A percentile compares a stretch with the other conserved stretches of the same genome.
These are phyloP conservation scores for Boletus sp. DNA, from an alignment of 768 basidiomycete genomes.

Conservation along the genomic window DNA sequence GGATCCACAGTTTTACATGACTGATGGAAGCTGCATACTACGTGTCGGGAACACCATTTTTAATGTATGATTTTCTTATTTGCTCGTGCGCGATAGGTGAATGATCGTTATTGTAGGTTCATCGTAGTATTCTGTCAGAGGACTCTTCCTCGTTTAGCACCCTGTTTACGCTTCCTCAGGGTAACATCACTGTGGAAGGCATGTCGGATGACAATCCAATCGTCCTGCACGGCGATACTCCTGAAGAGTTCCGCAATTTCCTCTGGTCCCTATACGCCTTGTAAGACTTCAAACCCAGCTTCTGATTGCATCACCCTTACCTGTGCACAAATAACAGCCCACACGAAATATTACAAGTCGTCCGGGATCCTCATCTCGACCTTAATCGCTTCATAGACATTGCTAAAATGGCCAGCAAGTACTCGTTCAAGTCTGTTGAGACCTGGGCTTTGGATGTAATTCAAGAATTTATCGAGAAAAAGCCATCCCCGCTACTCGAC, in stretches of 20 bases:
- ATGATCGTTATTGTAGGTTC: conserved; percentile 41
- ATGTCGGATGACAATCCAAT: conserved; percentile 65
- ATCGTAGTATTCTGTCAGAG: conserved; percentile 56
- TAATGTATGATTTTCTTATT: conserved; percentile 48
- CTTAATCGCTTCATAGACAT: conserved; percentile 59
- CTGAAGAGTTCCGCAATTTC: conserved; percentile 67
- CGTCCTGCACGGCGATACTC: conserved; percentile 58
- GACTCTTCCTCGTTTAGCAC: conserved; percentile 64
- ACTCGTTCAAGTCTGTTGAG: conserved; percentile 70
- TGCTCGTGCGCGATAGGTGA: not conserved
- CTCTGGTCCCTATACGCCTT: conserved; percentile 76
- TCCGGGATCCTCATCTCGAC: conserved; percentile 48
- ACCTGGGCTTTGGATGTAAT: conserved; percentile 76
- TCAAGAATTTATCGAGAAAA: conserved; percentile 61
- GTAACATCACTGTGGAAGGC: conserved; percentile 51
- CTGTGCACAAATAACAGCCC: conserved; percentile 42
- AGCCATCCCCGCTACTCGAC: conserved; percentile 51
- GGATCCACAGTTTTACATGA: conserved; percentile 61
- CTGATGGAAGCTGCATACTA: conserved; percentile 68
- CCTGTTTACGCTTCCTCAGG: conserved; percentile 69
- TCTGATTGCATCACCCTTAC: not conserved
- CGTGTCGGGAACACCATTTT: conserved; percentile 64
- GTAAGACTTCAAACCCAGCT: conserved; percentile 39
- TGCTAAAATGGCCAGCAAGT: conserved; percentile 67
- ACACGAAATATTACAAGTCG: conserved; percentile 48